Conservation (phyloP, 2,329 filamentous ascomycete species). For the Alternaria ventricosa region DNA sequence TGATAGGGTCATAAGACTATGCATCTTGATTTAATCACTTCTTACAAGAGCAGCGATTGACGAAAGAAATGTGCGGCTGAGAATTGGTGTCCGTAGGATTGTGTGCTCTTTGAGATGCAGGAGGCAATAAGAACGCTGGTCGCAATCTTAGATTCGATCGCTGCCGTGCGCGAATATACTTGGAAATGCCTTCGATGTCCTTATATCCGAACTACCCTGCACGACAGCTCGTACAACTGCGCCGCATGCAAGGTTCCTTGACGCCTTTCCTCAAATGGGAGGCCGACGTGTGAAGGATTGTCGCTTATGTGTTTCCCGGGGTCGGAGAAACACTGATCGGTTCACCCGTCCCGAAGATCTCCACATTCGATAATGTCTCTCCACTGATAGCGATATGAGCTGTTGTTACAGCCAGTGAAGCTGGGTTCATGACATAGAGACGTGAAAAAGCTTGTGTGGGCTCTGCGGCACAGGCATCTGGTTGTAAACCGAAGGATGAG, state of each 20-base stretch:
- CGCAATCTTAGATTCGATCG: background rate
- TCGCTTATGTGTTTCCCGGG: background rate
- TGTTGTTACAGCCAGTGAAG: background rate
- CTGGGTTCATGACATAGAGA: background rate
- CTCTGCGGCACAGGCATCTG: background rate
- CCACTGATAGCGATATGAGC: background rate
- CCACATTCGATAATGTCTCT: background rate
- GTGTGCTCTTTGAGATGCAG: background rate
- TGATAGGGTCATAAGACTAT: background rate
- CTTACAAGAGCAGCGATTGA: background rate
- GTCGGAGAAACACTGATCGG: background rate
- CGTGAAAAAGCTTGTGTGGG: background rate
- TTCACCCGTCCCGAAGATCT: slow-evolving; percentile 6
- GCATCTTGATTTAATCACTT: background rate
- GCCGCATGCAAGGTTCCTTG: background rate
- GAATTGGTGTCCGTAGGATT: background rate
- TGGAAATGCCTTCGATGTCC: background rate
- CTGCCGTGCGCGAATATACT: background rate
- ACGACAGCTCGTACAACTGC: background rate
- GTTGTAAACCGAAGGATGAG: background rate
- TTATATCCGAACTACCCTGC: background rate
- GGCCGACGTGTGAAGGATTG: background rate
- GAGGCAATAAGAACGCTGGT: background rate
- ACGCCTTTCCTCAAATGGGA: background rate
- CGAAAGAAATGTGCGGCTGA: background rate